Evolutionary conservation across 805 yeast species (phyloP).

Genomic region (Metschnikowia reukaufii): DNA sequence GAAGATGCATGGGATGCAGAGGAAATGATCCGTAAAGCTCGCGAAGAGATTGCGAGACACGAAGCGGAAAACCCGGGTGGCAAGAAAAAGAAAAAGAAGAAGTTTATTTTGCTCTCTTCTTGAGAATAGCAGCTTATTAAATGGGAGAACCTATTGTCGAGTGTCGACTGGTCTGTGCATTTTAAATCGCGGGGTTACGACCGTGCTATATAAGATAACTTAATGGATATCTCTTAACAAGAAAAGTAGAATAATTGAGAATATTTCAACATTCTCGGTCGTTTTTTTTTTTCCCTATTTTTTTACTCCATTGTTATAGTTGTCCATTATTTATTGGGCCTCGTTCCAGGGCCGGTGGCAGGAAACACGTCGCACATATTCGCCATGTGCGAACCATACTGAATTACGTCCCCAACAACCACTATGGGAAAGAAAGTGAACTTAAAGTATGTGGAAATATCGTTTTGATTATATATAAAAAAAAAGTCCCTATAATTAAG

Average conservation of each 20-base stretch:
- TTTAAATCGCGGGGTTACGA: too few species aligned
- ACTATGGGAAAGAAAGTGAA: constrained; percentile 24
- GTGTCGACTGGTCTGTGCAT: too few species aligned
- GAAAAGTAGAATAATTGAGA: too few species aligned
- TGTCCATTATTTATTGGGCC: not conserved
- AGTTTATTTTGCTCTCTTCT: constrained; percentile 37
- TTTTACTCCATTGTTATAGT: not conserved
- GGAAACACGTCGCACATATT: constrained; percentile 5
- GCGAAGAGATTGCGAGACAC: constrained; percentile 42
- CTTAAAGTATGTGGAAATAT: constrained; percentile 24
- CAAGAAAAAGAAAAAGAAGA: constrained; percentile 46
- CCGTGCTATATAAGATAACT: too few species aligned
- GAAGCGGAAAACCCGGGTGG: constrained; percentile 23
- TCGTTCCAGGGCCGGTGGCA: not conserved
- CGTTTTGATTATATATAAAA: too few species aligned
- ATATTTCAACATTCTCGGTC: too few species aligned
- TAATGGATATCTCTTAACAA: too few species aligned
- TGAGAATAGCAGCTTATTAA: not conserved
- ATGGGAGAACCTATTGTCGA: too few species aligned
- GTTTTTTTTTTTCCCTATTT: too few species aligned
- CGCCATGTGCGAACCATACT: constrained; percentile 3
- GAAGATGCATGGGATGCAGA: constrained; percentile 50
- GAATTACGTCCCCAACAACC: constrained; percentile 5
- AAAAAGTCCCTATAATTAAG: not conserved
- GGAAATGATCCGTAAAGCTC: constrained; percentile 53